Conservation (phyloP, 2,329 filamentous ascomycete genomes). For the Xylariaceae sp. region DNA sequence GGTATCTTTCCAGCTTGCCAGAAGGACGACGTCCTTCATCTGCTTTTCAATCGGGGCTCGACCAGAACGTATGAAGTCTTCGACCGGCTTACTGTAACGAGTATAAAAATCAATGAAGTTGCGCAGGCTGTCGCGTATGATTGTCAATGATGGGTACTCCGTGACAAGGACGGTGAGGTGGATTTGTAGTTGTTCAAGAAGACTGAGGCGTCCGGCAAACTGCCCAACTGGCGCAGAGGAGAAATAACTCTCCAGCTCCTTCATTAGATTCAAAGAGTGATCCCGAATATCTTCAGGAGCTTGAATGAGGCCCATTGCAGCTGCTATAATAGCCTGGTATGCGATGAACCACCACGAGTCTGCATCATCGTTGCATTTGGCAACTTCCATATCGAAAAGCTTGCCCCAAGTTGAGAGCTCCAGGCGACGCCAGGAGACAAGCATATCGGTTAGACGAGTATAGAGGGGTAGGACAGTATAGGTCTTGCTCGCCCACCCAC, state of each 20-base stretch:
- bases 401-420: constrained; percentile 91
- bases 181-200: constrained; percentile 61
- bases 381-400: constrained; percentile 77
- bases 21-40: constrained; percentile 85
- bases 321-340: constrained; percentile 81
- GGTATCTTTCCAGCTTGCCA: constrained; percentile 97
- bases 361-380: constrained; percentile 71
- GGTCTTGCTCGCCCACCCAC: constrained; percentile 76
- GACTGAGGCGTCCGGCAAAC: constrained; percentile 64
- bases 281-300: constrained; percentile 54
- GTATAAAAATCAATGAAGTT: constrained; percentile 76
- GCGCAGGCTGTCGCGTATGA: constrained; percentile 60
- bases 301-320: constrained; percentile 62
- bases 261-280: constrained; percentile 67
- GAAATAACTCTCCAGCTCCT: constrained; percentile 76
- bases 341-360: constrained; percentile 95
- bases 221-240: constrained; percentile 76
- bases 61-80: constrained; percentile 62
- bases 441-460: constrained; percentile 71
- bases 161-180: constrained; percentile 60
- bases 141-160: constrained; percentile 54
- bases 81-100: constrained; percentile 64
- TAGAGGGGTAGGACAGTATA: constrained; percentile 68
- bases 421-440: constrained; percentile 84
- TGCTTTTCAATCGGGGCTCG: constrained; percentile 77